Base-by-base conservation (phyloP, 306 rosid species). In the Ziziphus jujuba region DNA sequence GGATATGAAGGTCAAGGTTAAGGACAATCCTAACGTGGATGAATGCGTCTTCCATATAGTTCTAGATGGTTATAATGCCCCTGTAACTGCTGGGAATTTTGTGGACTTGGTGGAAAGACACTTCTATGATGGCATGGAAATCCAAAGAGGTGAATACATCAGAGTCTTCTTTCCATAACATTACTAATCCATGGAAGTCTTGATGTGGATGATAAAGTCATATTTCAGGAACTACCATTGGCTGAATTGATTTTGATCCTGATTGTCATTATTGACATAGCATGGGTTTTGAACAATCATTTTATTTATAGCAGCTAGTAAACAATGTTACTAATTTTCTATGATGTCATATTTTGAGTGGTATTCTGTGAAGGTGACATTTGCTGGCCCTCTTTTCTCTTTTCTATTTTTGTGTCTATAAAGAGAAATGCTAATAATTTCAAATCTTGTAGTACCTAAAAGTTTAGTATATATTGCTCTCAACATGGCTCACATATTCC, bases 1-100 rank as follows among this genome's bases (percentile, higher is more conserved):
- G 77, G 97, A 93, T 73, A 90, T 93, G 98, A 93, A 93, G 84
- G 97, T 93, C 85, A 93, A 93, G 91, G 79, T 93, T 48, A 93
- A 90, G 83, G 98, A 93, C 83, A 93, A 90, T 60, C 97, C 97
- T 40, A 93, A 80, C 63, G 12, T 90, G 22, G 86, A 91, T 1
- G 90, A 88, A 68, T 88, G 90, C 56, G 89, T 93, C 69, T 88
- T 93, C 79, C 99, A 80, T 50, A 87, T 93, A 24, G 99, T 93
- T 73, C 88, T 93, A 35, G 99, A 93, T 53, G 99, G 97, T 69
- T 93, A 93, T 72, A 90, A 87, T 67, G 96, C 99, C 47, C 97
- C 99, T 20, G 90, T 93, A 52, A 90, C 95, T 35, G 88, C 99
- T 61, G 97, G 99, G 38, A 93, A 93, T 81, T 93, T 93, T 53